Base-by-base conservation (phyloP, 164 flowering plant species). In the Dillenia turbinata region DNA sequence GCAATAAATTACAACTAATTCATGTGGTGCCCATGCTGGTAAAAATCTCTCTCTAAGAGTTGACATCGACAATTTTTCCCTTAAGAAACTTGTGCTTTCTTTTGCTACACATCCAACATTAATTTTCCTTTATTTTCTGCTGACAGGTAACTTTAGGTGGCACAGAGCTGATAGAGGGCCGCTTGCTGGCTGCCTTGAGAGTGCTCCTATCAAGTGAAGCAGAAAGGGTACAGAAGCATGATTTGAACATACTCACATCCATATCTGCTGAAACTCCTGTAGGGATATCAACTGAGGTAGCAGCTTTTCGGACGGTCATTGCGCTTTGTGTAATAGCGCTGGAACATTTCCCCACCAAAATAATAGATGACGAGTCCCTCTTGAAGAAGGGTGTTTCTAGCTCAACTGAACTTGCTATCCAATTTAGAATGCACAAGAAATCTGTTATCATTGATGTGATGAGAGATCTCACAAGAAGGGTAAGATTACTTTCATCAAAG, bases 351-450 rank as follows among this genome's bases (percentile, higher is more conserved):
- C 98, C 97, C 1, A 89, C 97, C 10, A 85, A 87, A 75, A 75
- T 89, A 64, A 80, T 84, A 89, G 96, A 90, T 65, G 97, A 90
- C 61, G 92, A 89, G 66, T 54, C 82, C 24, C 15, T 83, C 12
- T 47, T 89, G 64, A 75, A 79, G 65, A 53, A 74, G 47, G 79
- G 76, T 46, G 77, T 78, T 47, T 75, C 86, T 2, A 66, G 56
- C 19, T 64, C 89, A 1, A 69, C 84, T 10, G 77, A 79, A 64
- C 65, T 90, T 79, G 92, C 88, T 1, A 54, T 84, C 51, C 78
- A 75, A 65, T 93, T 81, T 77, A 77, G 98, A 75, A 78, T 93
- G 24, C 82, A 90, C 67, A 93, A 93, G 91, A 93, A 93, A 67
- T 79, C 87, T 12, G 54, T 87, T 55, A 84, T 89, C 61, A 60